These are phyloP conservation scores for Nepenthes gracilis DNA, from an alignment of 148 eudicot species.

Conservation along the genomic window DNA sequence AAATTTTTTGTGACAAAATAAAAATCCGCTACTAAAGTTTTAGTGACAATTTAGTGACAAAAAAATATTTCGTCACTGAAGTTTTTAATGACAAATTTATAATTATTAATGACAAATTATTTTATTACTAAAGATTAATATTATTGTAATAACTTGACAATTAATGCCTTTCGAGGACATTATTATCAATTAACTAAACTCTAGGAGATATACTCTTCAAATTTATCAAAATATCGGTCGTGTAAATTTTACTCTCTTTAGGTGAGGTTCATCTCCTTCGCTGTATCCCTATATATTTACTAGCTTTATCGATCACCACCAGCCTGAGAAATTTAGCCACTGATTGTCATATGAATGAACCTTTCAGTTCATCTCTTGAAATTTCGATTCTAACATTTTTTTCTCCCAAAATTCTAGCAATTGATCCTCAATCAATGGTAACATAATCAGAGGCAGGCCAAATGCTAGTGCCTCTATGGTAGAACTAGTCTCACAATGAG, in stretches of 20 bases:
- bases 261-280: background rate
- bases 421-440: constrained; percentile 21
- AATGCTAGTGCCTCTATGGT: constrained; percentile 20
- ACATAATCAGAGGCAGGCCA: constrained; percentile 13
- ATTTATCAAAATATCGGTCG: background rate
- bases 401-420: constrained; percentile 18
- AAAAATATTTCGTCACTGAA: no score
- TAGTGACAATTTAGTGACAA: no score
- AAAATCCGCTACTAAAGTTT: no score
- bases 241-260: background rate
- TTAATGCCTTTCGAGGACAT: no score
- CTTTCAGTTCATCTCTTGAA: constrained; percentile 17
- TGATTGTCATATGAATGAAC: constrained; percentile 21
- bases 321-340: constrained; percentile 13
- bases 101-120: no score
- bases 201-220: background rate
- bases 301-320: background rate
- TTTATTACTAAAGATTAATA: no score
- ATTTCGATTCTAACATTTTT: constrained; percentile 19
- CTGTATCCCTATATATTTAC: background rate
- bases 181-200: no score
- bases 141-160: no score
- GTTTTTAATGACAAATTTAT: no score
- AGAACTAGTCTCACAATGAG: constrained; percentile 30
- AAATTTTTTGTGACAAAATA: no score